Base-by-base conservation (phyloP, 805 yeast species). In the Sugiyamaella marilandica region DNA sequence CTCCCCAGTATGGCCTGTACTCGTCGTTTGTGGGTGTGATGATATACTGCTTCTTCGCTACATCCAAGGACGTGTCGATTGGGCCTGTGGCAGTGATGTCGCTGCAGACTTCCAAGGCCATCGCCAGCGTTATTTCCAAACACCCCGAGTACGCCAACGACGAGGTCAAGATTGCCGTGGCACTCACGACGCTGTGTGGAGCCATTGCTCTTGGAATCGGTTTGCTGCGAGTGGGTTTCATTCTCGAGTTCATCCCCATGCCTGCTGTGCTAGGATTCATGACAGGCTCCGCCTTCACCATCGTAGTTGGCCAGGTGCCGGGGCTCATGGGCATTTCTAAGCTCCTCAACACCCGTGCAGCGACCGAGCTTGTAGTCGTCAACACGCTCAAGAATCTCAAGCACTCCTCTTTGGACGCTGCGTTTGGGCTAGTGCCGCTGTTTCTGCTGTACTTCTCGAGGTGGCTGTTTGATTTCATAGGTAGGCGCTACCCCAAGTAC, bases 81-180 rank as follows among this genome's bases (percentile, higher is more conserved):
- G 97, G 97, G 26, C 97, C 97, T 10, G 97, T 91, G 35, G 97
- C 97, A 10, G 97, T 91, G 53, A 90, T 91, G 96, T 86, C 95
- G 13, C 68, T 82, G 59, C 91, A 89, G 67, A 89, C 87, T 34
- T 83, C 91, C 47, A 87, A 84, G 66, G 89, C 87, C 52, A 76
- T 91, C 51, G 76, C 81, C 26, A 73, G 74, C 47, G 94, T 90
- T 10, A 79, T 80, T 56, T 72, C 60, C 10, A 77, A 74, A 55
- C 74, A 76, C 57, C 76, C 81, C 0, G 67, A 47, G 59, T 66
- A 69, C 34, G 54, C 70, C 4, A 63, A 62, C 18, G 74, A 74
- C 49, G 88, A 91, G 1, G 76, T 77, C 47, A 33, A 45, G 8
- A 86, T 91, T 68, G 97, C 96, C 13, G 86, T 95, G 1, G 75